A percentile compares a stretch with the other conserved stretches of the same genome.
Evolutionary conservation across 2,329 filamentous ascomycete species (phyloP).

Genomic region (Aspergillus jensenii): DNA sequence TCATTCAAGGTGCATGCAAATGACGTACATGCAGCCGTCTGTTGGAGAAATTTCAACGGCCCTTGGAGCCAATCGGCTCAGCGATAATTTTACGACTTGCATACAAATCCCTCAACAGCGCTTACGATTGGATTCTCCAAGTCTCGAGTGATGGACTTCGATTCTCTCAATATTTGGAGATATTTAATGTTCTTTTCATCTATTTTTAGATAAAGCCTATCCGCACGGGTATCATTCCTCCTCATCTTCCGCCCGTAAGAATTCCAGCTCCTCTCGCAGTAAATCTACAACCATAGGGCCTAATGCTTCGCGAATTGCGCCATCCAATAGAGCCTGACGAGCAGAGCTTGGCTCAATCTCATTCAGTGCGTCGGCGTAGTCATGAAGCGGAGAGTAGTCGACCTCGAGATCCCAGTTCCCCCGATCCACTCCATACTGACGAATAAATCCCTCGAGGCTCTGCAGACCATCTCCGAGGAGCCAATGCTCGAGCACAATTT

Average conservation of each 20-base stretch:
- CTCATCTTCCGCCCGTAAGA: constrained; percentile 29
- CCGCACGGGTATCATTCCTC: constrained; percentile 12
- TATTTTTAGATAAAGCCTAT: neutral
- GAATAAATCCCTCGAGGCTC: constrained; percentile 35
- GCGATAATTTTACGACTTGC: neutral
- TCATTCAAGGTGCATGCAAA: neutral
- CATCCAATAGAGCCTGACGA: constrained; percentile 29
- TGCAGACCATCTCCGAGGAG: constrained; percentile 34
- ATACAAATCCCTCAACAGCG: neutral
- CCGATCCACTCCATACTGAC: constrained; percentile 41
- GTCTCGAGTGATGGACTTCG: too few relatives aligned
- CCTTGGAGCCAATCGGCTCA: constrained; percentile 1
- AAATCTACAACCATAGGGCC: constrained; percentile 38
- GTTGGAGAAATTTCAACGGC: neutral
- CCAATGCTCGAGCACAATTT: constrained; percentile 33
- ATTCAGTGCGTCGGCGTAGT: constrained; percentile 36
- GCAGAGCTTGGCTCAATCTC: constrained; percentile 25
- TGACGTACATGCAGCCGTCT: neutral
- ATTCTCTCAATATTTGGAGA: neutral
- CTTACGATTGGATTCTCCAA: neutral
- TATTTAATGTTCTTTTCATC: neutral
- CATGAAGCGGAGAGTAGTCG: constrained; percentile 34
- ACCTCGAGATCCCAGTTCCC: constrained; percentile 42
- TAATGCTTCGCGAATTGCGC: constrained; percentile 30
- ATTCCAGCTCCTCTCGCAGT: constrained; percentile 37